phyloP scores from a whole-genome alignment of 2,329 filamentous ascomycete species.

The Chaetomiaceae sp. region DNA sequence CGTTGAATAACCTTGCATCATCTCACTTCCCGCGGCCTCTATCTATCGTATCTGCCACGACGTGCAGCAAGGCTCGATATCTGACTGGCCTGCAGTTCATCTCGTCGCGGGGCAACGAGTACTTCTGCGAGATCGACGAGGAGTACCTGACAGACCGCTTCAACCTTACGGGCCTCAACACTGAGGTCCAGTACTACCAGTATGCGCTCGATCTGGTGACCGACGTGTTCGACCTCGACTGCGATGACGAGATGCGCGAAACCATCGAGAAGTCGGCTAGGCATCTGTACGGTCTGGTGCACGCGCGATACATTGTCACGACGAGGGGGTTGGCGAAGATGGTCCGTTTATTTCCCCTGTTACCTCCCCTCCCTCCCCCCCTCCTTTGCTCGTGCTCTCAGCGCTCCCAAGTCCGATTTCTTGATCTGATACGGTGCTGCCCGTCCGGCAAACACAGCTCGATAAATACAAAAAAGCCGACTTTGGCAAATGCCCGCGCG shows the following conservation, averaged over 20 bases:
- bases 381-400: background rate
- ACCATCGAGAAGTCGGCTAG: slow-evolving; percentile 95
- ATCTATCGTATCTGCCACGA: no score
- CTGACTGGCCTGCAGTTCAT: slow-evolving; percentile 64
- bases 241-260: slow-evolving; percentile 96
- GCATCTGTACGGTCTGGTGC: slow-evolving; percentile 91
- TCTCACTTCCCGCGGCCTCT: no score
- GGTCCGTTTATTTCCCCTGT: slow-evolving; percentile 49
- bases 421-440: background rate
- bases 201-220: slow-evolving; percentile 97
- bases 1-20: slow-evolving; percentile 34
- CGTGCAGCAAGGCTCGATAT: background rate
- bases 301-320: slow-evolving; percentile 94
- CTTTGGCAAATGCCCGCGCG: slow-evolving; percentile 95
- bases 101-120: slow-evolving; percentile 94
- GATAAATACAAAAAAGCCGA: slow-evolving; percentile 99
- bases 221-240: slow-evolving; percentile 97
- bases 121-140: slow-evolving; percentile 99
- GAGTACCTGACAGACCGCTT: slow-evolving; percentile 97
- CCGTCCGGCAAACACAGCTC: slow-evolving; percentile 50
- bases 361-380: background rate
- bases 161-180: slow-evolving; percentile 94
- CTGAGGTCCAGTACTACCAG: slow-evolving; percentile 97
- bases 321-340: slow-evolving; percentile 92
- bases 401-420: no score